Base-by-base conservation (phyloP, 495 filamentous ascomycete species). In the Daldinia loculata region DNA sequence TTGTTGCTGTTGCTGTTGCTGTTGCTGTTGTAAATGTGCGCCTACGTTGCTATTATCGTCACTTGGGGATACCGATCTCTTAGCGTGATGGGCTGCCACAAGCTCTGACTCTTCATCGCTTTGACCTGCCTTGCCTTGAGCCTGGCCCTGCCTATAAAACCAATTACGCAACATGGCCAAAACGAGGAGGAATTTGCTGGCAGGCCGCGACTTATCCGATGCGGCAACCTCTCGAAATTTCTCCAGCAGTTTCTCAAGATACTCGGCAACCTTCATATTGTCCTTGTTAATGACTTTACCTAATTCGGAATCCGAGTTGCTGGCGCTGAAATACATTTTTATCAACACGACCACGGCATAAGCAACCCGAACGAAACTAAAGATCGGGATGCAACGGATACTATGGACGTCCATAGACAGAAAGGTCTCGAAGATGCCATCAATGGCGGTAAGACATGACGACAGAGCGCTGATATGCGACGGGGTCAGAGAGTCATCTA, bases 331-430 rank as follows among this genome's bases (percentile, higher is more conserved):
- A 78, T 93, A 93, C 66, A 97, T 87, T 74, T 96, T 97, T 76
- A 97, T 93, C 17, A 98, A 79, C 17, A 93, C 87, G n/a, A 98
- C 89, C 22, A 91, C 86, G 5, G 93, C 91, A 62, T 95, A 97
- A 30, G 91, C 87, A 41, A 92, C 88, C 14, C 93, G 90, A 45
- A 94, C 91, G 70, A 92, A 89, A 53, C 87, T 88, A 67, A 92
- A 87, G 3, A 95, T 90, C 8, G 95, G 93, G 12, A 97, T 75
- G 15, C 83, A 89, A 61, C 90, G 85, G 41, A 97, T 84, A 12
- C 82, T 84, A 2, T 83, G 78, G n/a, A 86, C 76, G 43, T 89
- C 87, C 41, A 93, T 83, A 14, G 77, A 77, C 12, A 89, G 76
- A 50, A 95, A 92, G 2, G 84, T 87, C 22, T 94, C 89, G 30